Evolutionary conservation across 192 early-diverging fungal genomes (phyloP), one percentile per base, ranked within the genome.

Genomic region (Tieghemiomyces parasiticus): DNA sequence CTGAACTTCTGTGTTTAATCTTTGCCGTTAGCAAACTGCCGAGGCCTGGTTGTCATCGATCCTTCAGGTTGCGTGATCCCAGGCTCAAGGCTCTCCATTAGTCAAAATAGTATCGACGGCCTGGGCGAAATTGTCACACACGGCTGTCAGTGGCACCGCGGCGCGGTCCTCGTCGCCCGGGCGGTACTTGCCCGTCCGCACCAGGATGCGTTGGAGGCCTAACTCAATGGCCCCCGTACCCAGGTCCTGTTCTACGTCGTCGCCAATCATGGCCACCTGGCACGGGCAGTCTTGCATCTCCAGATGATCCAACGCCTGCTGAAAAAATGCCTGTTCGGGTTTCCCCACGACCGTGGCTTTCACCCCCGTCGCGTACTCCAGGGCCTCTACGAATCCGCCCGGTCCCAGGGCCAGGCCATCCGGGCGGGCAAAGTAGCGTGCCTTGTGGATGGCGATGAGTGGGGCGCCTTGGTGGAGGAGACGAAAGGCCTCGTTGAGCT

Each of bases 181-280:
- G 25, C 81, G 68, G 67, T 92, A 95, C 65, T 95, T 91, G 1
- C 90, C 90, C 8, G 90, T 92, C 34, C 79, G 74, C 33, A 94
- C 88, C 59, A 74, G 64, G 29, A 62, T 67, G 12, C 82, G 70
- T 59, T 74, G 67, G 12, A 95, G 72, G 2, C 92, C 89, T 51
- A 87, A 65, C 22, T 75, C 80, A 46, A 79, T 74, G 3, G 90
- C 92, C 3, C 85, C 87, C 26, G 79, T 86, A 24, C 85, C 87
- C 3, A 92, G 74, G 67, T 95, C 92, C 33, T 84, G 84, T 9
- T 75, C 65, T 6, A 92, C 83, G 38, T 92, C 88, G 65, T 95
- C 92, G 35, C 92, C 92, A 58, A 95, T 80, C 81, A 92, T 91
- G 1, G 83, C 84, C 35, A 85, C 87, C 3, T 73, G 59, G 32